phyloP scores from a whole-genome alignment of 495 filamentous ascomycete genomes.

The Penicillium pulvis region DNA sequence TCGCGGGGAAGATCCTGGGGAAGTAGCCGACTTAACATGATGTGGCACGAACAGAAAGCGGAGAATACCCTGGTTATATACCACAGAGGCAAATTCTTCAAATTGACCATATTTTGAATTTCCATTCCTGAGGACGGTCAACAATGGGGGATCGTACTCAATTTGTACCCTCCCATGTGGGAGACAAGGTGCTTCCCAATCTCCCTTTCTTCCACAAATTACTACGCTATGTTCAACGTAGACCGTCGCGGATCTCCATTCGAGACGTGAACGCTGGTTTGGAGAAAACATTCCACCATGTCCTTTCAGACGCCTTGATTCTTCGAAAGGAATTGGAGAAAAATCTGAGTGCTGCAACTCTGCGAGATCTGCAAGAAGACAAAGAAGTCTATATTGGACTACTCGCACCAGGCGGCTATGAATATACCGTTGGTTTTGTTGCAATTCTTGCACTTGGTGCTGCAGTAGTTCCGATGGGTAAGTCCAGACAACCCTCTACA shows the following conservation, averaged over 20 bases:
- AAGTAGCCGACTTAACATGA: slow-evolving; percentile 25
- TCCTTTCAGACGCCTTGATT: slow-evolving; percentile 24
- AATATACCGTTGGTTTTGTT: slow-evolving; percentile 49
- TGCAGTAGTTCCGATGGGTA: slow-evolving; percentile 40
- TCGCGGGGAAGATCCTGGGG: slow-evolving; percentile 12
- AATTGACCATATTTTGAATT: neutral
- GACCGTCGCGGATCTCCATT: slow-evolving; percentile 23
- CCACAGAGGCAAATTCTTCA: neutral
- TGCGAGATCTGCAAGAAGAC: slow-evolving; percentile 28
- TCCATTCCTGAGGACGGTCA: too few species aligned
- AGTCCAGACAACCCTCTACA: neutral
- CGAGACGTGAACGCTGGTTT: slow-evolving; percentile 31
- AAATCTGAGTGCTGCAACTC: slow-evolving; percentile 13
- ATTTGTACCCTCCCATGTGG: slow-evolving; percentile 30
- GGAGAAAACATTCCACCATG: slow-evolving; percentile 31
- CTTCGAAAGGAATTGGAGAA: slow-evolving; percentile 22
- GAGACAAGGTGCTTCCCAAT: slow-evolving; percentile 25
- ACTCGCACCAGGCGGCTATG: slow-evolving; percentile 49
- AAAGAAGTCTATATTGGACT: slow-evolving; percentile 50
- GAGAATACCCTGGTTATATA: slow-evolving; percentile 1
- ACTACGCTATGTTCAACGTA: slow-evolving; percentile 29
- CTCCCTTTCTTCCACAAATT: slow-evolving; percentile 33
- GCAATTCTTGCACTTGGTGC: slow-evolving; percentile 47
- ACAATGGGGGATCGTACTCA: slow-evolving; percentile 28
- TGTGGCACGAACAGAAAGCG: neutral